Evolutionary conservation across 2,329 filamentous ascomycete species (phyloP).

Genomic region (Aspergillus fischeri): DNA sequence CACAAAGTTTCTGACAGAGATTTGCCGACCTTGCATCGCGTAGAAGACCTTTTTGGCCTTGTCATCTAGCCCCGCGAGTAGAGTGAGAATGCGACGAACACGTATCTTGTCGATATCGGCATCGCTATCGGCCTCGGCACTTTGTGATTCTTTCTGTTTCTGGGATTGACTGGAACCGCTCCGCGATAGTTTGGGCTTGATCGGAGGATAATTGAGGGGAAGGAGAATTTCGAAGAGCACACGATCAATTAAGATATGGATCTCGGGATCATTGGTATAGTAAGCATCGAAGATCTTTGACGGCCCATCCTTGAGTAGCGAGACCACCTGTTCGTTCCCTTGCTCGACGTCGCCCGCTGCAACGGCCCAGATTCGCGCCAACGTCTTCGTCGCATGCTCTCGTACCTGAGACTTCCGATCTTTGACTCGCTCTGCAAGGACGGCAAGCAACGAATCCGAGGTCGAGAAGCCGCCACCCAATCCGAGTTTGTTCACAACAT

Average conservation of each 20-base stretch:
- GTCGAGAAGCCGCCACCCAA: conserved; percentile 70
- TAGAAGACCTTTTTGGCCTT: conserved; percentile 85
- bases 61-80: conserved; percentile 72
- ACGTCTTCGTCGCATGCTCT: conserved; percentile 77
- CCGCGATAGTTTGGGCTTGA: conserved; percentile 51
- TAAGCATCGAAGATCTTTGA: conserved; percentile 80
- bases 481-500: conserved; percentile 78
- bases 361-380: conserved; percentile 90
- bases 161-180: conserved; percentile 54
- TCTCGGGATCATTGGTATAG: conserved; percentile 83
- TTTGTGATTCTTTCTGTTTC: conserved; percentile 40
- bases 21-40: conserved; percentile 74
- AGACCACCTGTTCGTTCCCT: conserved; percentile 70
- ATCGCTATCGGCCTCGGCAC: conserved; percentile 34
- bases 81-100: conserved; percentile 75
- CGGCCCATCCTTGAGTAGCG: conserved; percentile 76
- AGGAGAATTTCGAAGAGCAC: conserved; percentile 83
- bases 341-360: conserved; percentile 80
- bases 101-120: conserved; percentile 60
- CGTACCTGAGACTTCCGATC: conserved; percentile 80
- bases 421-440: conserved; percentile 80
- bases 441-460: conserved; percentile 71
- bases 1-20: conserved; percentile 68
- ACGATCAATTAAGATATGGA: conserved; percentile 78
- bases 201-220: conserved; percentile 80